Evolutionary conservation across 2,329 filamentous ascomycete species (phyloP).

Genomic region (Penicillium hordei): DNA sequence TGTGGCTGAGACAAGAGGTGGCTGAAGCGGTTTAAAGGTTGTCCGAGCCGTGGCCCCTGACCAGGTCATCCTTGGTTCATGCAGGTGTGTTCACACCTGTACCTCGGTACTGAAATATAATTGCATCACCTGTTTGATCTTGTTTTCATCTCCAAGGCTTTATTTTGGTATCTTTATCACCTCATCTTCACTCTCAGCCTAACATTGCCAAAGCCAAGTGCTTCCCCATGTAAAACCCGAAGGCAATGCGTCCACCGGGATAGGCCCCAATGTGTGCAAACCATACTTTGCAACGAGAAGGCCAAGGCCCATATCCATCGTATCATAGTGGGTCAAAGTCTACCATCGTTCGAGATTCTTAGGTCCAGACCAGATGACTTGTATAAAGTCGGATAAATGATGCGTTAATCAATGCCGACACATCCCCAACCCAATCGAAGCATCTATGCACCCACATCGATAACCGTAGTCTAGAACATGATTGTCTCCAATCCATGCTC

Average conservation of each 20-base stretch:
- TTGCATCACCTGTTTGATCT: not conserved
- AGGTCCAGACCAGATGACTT: too few relatives aligned
- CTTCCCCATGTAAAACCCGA: too few relatives aligned
- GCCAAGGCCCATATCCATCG: not conserved
- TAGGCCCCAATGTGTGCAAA: too few relatives aligned
- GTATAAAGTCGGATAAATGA: not conserved
- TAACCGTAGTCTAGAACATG: not conserved
- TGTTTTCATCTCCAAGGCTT: not conserved
- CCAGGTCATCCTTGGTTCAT: not conserved
- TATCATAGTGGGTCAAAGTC: not conserved
- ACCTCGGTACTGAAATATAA: not conserved
- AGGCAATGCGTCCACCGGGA: not conserved
- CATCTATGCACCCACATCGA: not conserved
- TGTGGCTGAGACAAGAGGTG: constrained; percentile 3
- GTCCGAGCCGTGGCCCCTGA: not conserved
- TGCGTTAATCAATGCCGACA: not conserved
- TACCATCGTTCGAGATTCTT: not conserved
- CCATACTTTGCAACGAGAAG: too few relatives aligned
- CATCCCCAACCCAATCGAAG: not conserved
- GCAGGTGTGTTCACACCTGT: not conserved
- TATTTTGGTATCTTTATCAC: too few relatives aligned
- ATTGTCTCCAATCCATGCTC: not conserved
- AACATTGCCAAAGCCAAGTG: too few relatives aligned
- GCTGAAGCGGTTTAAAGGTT: not conserved
- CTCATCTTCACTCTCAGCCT: too few relatives aligned